A percentile compares a stretch with the other conserved stretches of the same genome.
phyloP scores from a whole-genome alignment of 202 grass and related monocot genomes.

The Hordeum pubiflorum region DNA sequence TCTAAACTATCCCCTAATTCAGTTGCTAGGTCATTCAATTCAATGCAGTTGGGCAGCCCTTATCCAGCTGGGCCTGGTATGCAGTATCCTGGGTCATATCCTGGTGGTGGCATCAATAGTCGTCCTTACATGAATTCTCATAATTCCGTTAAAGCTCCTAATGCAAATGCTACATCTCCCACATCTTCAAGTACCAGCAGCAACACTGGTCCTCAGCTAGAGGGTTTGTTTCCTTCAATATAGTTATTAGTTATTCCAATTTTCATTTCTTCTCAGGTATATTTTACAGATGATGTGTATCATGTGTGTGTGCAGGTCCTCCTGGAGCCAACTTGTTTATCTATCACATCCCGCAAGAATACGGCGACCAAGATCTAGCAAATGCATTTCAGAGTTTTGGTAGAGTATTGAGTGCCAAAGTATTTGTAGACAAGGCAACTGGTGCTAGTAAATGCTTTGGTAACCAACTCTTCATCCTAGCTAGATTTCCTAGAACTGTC shows the following conservation, averaged over 20 bases:
- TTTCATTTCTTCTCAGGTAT: not conserved
- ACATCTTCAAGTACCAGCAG: constrained; percentile 49
- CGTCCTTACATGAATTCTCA: constrained; percentile 37
- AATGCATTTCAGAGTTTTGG: constrained; percentile 84
- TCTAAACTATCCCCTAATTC: constrained; percentile 62
- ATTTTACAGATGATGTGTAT: not conserved
- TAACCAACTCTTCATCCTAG: constrained; percentile 31
- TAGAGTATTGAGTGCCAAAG: constrained; percentile 88
- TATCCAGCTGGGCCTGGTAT: constrained; percentile 58
- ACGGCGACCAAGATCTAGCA: constrained; percentile 76
- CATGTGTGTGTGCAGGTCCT: constrained; percentile 51
- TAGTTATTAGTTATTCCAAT: not conserved
- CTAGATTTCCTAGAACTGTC: not conserved
- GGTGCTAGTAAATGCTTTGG: constrained; percentile 99
- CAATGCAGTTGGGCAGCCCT: constrained; percentile 66
- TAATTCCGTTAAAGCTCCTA: constrained; percentile 36
- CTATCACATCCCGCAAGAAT: constrained; percentile 99
- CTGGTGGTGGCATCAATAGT: constrained; percentile 36
- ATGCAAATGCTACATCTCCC: constrained; percentile 55
- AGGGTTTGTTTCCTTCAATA: constrained; percentile 48
- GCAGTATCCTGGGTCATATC: constrained; percentile 67
- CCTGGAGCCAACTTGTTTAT: constrained; percentile 97
- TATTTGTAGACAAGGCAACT: constrained; percentile 96
- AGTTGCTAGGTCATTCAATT: constrained; percentile 55
- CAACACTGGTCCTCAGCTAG: constrained; percentile 61